Percentiles rank a stretch among this genome's conserved stretches.
Evolutionary conservation across 768 basidiomycete species (phyloP).

Genomic region (Clitopilus passeckerianus): DNA sequence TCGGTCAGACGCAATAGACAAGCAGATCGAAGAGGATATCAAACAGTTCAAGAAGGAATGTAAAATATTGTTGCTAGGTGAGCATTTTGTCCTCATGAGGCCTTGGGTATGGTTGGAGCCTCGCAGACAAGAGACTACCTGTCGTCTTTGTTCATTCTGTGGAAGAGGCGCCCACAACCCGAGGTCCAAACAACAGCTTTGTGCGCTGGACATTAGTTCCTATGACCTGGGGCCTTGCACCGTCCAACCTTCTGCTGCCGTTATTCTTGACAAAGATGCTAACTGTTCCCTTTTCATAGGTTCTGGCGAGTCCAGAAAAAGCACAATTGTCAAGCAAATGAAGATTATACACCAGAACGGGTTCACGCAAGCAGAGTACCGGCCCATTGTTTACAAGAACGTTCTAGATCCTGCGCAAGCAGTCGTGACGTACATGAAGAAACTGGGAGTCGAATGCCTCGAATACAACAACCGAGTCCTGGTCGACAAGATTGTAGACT

Average conservation of each 20-base stretch:
- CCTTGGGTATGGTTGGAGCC: too few relatives aligned
- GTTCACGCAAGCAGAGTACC: slow-evolving; percentile 76
- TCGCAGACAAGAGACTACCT: too few relatives aligned
- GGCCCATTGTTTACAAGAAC: slow-evolving; percentile 79
- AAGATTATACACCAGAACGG: slow-evolving; percentile 96
- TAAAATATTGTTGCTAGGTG: slow-evolving; percentile 90
- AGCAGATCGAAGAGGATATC: slow-evolving; percentile 79
- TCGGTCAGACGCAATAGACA: slow-evolving; percentile 73
- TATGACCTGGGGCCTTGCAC: too few relatives aligned
- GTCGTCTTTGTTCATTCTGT: too few relatives aligned
- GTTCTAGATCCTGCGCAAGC: slow-evolving; percentile 85
- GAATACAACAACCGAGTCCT: slow-evolving; percentile 49
- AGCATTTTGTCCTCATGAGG: slow-evolving; percentile 30
- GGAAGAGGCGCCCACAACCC: too few relatives aligned
- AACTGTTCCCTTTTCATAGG: slow-evolving; percentile 37
- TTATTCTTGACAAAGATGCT: neutral
- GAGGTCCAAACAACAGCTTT: too few relatives aligned
- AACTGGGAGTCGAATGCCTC: slow-evolving; percentile 76
- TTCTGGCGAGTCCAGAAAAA: slow-evolving; percentile 93
- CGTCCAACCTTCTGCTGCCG: too few relatives aligned
- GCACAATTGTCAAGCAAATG: slow-evolving; percentile 98
- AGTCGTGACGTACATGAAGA: slow-evolving; percentile 79
- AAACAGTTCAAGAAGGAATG: slow-evolving; percentile 82
- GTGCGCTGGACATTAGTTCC: too few relatives aligned
- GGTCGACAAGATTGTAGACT: slow-evolving; percentile 31